Base-by-base conservation (phyloP, 768 basidiomycete genomes). In the Leccinum subtestaceum region DNA sequence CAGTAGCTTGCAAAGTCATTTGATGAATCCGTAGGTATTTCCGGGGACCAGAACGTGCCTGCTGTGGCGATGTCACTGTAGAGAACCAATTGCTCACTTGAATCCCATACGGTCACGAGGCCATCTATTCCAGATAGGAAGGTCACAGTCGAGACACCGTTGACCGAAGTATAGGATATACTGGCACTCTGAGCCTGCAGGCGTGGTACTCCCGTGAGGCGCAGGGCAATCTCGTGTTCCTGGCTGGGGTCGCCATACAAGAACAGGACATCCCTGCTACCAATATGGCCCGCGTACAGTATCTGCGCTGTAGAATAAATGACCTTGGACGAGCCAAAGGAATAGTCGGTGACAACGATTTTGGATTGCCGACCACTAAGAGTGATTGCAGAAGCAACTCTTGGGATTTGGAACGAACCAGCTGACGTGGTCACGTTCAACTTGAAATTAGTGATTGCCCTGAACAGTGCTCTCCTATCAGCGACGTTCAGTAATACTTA, bases 31-130 rank as follows among this genome's bases (percentile, higher is more conserved):
- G 74, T 72, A 5, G 85, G 71, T 46, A 93, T 77, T 17, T 82
- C 79, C 2, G 93, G 93, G 5, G 87, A 78, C 85, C 88, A 94
- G 76, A 91, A 91, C 0, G 85, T 87, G 31, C 79, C 81, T 3
- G 87, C 86, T 0, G 87, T 88, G 13, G 67, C 74, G 0, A 84
- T 78, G 66, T 93, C 90, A 7, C 84, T 82, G 65, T 78, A 91
- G 12, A 93, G 73, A 27, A 94, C 71, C 19, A 92, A 78, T 64
- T 89, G 87, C 1, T 79, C 80, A 47, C 81, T 76, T 0, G 87
- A 85, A 61, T 91, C 89, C 77, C 82, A 84, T 27, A 90, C 65
- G 0, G 87, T 84, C 45, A 87, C 74, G 4, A 89, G 73, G 4
- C 85, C 86, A 34, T 76, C 65, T 55, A 83, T 74, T 6, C 88